Conservation (phyloP, 116 monocot species). For the Iris pallida region DNA sequence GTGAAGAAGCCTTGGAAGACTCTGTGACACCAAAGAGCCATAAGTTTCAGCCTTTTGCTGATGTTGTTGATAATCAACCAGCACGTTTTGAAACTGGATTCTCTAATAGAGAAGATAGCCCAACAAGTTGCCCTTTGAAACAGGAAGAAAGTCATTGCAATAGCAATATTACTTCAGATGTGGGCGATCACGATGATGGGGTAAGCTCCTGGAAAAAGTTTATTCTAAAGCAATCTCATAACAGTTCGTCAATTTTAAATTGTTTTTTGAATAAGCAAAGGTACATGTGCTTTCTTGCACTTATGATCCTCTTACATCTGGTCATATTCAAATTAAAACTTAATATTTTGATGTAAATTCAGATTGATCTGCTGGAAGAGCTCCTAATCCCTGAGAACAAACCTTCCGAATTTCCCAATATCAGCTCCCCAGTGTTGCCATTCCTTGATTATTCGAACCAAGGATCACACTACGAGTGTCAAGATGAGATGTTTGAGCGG, state of each 20-base stretch:
- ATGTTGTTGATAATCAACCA: neutral
- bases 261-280: neutral
- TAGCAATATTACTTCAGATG: slow-evolving; percentile 7
- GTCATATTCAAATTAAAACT: neutral
- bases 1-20: slow-evolving; percentile 20
- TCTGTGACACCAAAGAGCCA: slow-evolving; percentile 16
- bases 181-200: neutral
- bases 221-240: neutral
- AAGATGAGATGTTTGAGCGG: neutral
- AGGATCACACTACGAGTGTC: neutral
- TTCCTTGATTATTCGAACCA: neutral
- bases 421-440: neutral
- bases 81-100: neutral
- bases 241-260: neutral
- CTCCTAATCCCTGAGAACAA: too few species aligned
- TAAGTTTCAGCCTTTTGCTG: slow-evolving; percentile 9
- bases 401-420: too few species aligned
- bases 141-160: slow-evolving; percentile 15
- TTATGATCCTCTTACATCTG: neutral
- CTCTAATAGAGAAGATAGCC: slow-evolving; percentile 2
- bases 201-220: slow-evolving; percentile 1
- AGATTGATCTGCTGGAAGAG: neutral
- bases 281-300: neutral
- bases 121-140: neutral
- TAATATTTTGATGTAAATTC: neutral